Conservation (phyloP, 78 protist species). For the Tieghemostelium lacteum region DNA sequence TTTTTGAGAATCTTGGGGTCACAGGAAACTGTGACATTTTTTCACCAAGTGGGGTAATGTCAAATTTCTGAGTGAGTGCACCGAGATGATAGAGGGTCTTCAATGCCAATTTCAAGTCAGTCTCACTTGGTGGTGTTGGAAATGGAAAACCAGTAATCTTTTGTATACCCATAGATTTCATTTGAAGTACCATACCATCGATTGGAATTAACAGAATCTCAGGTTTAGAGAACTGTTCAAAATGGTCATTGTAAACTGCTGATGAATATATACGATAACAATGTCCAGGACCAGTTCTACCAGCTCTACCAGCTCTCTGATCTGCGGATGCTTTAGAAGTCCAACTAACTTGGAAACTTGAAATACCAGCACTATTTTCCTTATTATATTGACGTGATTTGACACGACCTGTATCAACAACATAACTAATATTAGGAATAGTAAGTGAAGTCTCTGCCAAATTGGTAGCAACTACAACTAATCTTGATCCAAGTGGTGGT, state of each 20-base stretch:
- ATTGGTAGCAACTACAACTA: constrained; percentile 98
- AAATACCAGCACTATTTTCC: constrained; percentile 79
- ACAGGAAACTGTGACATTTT: constrained; percentile 87
- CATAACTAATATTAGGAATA: constrained; percentile 95
- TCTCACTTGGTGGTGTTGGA: constrained; percentile 89
- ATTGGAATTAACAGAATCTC: constrained; percentile 92
- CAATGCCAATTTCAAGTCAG: constrained; percentile 23
- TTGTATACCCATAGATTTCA: constrained; percentile 94
- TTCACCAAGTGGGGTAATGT: constrained; percentile 77
- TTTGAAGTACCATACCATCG: constrained; percentile 88
- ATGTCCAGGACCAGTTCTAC: constrained; percentile 96
- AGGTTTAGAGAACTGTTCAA: constrained; percentile 86
- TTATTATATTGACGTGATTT: constrained; percentile 71
- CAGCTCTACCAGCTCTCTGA: constrained; percentile 96
- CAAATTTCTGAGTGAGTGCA: constrained; percentile 75
- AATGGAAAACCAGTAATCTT: constrained; percentile 91
- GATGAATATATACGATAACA: constrained; percentile 92
- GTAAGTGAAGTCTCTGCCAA: constrained; percentile 99
- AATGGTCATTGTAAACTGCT: constrained; percentile 88
- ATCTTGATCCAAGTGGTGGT: constrained; percentile 89
- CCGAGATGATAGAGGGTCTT: constrained; percentile 57
- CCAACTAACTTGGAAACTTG: constrained; percentile 89
- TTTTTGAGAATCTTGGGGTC: constrained; percentile 91
- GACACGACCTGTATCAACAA: constrained; percentile 93
- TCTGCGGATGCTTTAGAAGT: constrained; percentile 91